Percentiles rank a stretch among this genome's conserved stretches.
phyloP scores from a whole-genome alignment of 176 grass and related monocot species.

The Eleusine indica region DNA sequence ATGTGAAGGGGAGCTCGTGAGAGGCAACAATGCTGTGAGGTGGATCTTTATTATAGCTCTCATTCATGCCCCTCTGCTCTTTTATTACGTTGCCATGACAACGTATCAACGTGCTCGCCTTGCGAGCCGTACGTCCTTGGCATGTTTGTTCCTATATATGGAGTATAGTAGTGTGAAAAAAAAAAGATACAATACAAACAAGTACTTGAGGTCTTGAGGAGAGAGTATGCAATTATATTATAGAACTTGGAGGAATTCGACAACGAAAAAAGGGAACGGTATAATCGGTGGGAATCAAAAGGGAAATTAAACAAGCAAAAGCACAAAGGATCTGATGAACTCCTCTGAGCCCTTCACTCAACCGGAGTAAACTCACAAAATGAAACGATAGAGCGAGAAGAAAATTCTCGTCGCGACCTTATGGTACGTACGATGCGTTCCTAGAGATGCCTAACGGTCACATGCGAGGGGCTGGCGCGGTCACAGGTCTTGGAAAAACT shows the following conservation, averaged over 20 bases:
- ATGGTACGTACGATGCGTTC: neutral
- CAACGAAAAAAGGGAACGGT: too few species aligned
- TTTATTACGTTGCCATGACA: neutral
- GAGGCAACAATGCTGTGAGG: conserved; percentile 76
- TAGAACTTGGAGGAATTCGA: too few species aligned
- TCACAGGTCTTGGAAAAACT: conserved; percentile 47
- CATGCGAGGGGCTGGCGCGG: conserved; percentile 29
- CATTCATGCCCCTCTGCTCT: conserved; percentile 26
- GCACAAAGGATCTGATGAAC: neutral
- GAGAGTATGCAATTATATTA: too few species aligned
- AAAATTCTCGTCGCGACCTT: too few species aligned
- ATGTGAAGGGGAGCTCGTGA: conserved; percentile 71
- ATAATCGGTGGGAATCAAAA: neutral
- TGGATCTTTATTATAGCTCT: conserved; percentile 64
- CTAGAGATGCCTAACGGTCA: conserved; percentile 71
- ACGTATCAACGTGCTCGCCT: too few species aligned
- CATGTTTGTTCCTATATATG: too few species aligned
- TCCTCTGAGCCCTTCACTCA: neutral
- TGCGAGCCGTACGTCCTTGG: too few species aligned
- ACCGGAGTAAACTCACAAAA: too few species aligned
- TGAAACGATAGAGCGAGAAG: too few species aligned
- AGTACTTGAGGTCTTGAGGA: too few species aligned
- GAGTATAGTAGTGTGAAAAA: too few species aligned
- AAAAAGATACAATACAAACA: too few species aligned
- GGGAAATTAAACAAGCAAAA: neutral